Base-by-base conservation (phyloP, 2,329 filamentous ascomycete species). In the Trichoderma brevicompactum region DNA sequence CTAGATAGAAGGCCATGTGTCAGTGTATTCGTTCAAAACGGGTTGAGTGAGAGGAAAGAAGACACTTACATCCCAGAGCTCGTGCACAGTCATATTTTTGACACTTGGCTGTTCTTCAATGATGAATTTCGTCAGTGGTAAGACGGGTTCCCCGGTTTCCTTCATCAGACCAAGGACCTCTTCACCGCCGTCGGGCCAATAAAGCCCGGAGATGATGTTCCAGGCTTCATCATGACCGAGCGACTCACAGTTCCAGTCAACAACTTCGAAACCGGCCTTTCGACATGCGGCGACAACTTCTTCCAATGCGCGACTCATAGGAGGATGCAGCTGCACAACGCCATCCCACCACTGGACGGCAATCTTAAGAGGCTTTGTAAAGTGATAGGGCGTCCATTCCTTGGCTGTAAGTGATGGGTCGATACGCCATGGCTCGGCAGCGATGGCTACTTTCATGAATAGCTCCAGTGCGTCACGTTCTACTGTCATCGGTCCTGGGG, bases 291-390 rank as follows among this genome's bases (percentile, higher is more conserved):
- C 79, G 0, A 83, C 83, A 0, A 86, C 80, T 59, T 85, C 81
- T 60, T 79, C 77, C 44, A 91, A 71, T 1, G 87, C 88, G 46
- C 87, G 77, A 0, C 76, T 76, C 43, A 89, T 80, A 0, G 87
- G 87, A 0, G 87, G 87, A 66, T 88, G 86, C 1, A 85, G 85
- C 68, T 79, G 81, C 0, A 89, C 84, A 10, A 89, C 79, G 0
- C 82, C 84, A 66, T 89, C 87, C 73, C 85, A 80, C 2, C 83
- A 82, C 52, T 88, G 75, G 1, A 88, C 80, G 0, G 82, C 89
- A n/a, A 91, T 79, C 69, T 84, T 87, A 6, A 89, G 74, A 67
- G 83, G 86, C 65, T 69, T 70, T 7, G 64, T 69, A 19, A 76
- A 76, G 0, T 62, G 73, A 60, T 74, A 74, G 68, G 62, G 77